Base-by-base conservation (phyloP, 768 basidiomycete genomes). In the Daedaleopsis sinensis region DNA sequence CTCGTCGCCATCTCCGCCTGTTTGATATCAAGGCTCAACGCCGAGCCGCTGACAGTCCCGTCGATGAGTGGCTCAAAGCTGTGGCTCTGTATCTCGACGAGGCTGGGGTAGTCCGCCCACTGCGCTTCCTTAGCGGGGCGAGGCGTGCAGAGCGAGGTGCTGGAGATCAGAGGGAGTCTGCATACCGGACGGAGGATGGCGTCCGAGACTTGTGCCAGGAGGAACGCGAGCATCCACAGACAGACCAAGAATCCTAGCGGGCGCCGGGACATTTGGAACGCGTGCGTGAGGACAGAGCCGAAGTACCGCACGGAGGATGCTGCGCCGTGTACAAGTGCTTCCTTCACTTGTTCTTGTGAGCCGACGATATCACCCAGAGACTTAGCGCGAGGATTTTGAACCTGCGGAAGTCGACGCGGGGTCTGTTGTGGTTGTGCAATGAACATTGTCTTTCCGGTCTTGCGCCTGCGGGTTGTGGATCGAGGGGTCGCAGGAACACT, bases 1-100 rank as follows among this genome's bases (percentile, higher is more conserved):
- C 73, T 76, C 1, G 87, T 89, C 15, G 90, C 91, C 82, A 92
- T 86, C 66, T 92, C 87, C 15, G 89, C 86, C 71, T 86, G 87
- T 73, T 90, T 85, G 64, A 93, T 82, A 57, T 90, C 84, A 47
- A 90, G 69, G 5, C 88, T 84, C 39, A 93, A 70, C 6, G 78
- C 79, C 0, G 87, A 83, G 0, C 84, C 82, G 2, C 87, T 85
- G 0, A 81, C 78, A 0, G 86, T 78, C 49, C 85, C 83, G 51
- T 83, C 84, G 24, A 88, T 70, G 18, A 92, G 73, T 64, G 89
- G 78, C 55, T 85, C 87, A 58, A 92, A 85, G 1, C 82, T 82
- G 46, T 81, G 76, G 59, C 80, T 82, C 64, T 92, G 87, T 5
- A 85, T 77, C 15, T 86, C 78, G 37, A 86, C 74, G 16, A 93